These are phyloP conservation scores for Colletotrichum tanaceti DNA, from an alignment of 2,329 filamentous ascomycete species.

Conservation along the genomic window DNA sequence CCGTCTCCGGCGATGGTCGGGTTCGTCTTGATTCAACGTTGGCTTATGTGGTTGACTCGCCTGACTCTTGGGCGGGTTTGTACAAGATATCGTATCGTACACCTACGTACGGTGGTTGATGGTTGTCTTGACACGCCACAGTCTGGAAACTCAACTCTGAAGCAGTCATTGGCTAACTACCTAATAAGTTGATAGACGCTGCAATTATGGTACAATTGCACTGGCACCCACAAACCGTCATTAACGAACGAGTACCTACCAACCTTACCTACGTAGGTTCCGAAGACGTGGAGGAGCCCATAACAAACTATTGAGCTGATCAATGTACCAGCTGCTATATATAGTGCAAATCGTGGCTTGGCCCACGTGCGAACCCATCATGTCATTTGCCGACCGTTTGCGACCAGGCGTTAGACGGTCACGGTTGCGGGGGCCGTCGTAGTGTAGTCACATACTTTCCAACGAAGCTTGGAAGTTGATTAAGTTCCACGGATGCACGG, in stretches of 20 bases:
- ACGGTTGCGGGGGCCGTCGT: constrained; percentile 5
- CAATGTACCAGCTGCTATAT: neutral
- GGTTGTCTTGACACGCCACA: neutral
- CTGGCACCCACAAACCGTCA: neutral
- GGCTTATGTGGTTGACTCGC: constrained; percentile 2
- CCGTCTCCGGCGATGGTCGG: constrained; percentile 8
- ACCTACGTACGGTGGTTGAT: no score
- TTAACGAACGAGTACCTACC: neutral
- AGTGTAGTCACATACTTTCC: neutral
- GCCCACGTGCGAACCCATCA: neutral
- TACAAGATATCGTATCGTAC: neutral
- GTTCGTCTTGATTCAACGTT: constrained; percentile 1
- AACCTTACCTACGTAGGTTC: no score
- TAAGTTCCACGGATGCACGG: neutral
- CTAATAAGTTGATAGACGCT: no score
- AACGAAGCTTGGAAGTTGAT: neutral
- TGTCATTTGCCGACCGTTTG: constrained; percentile 27
- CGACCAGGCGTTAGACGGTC: constrained; percentile 26
- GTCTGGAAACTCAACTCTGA: neutral
- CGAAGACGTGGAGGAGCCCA: no score
- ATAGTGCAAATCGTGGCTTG: neutral
- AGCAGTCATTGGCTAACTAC: neutral
- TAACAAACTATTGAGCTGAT: neutral
- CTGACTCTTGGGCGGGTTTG: constrained; percentile 1
- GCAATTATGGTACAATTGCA: neutral